phyloP scores from a whole-genome alignment of 352 stramenopile genomes.

The Phytopythium montanum region DNA sequence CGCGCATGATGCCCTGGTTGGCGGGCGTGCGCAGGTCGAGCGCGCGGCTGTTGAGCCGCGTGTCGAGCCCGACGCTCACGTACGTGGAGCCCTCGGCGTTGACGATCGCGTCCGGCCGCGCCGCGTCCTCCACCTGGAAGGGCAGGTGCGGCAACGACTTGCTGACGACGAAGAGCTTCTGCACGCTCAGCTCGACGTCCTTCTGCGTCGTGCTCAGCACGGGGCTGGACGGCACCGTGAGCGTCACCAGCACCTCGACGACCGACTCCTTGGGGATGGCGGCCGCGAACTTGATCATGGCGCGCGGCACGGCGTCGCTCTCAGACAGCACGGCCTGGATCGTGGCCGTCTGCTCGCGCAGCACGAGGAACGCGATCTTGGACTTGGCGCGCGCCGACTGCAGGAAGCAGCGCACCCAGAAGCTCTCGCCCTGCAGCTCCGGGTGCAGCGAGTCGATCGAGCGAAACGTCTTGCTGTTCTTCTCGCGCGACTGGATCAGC shows the following conservation, averaged over 20 bases:
- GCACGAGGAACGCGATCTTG: conserved; percentile 96
- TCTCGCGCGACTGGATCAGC: conserved; percentile 89
- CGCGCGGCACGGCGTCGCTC: conserved; percentile 88
- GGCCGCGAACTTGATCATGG: conserved; percentile 98
- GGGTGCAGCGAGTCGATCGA: conserved; percentile 38
- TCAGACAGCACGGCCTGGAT: conserved; percentile 92
- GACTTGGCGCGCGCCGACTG: conserved; percentile 93
- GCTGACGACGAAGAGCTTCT: conserved; percentile 94
- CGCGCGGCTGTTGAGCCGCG: conserved; percentile 94
- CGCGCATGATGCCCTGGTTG: conserved; percentile 98
- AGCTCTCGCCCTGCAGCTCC: conserved; percentile 78
- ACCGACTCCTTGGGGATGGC: conserved; percentile 95
- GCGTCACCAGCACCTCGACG: conserved; percentile 94
- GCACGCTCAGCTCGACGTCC: conserved; percentile 93
- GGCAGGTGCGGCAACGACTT: conserved; percentile 91
- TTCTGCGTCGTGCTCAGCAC: conserved; percentile 95
- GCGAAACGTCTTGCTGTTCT: conserved; percentile 71
- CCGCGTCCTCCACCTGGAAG: conserved; percentile 95
- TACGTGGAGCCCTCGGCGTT: conserved; percentile 83
- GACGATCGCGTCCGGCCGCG: conserved; percentile 82
- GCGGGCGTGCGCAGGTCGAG: conserved; percentile 98
- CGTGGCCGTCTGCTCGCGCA: conserved; percentile 95
- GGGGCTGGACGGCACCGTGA: conserved; percentile 82
- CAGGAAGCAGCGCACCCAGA: conserved; percentile 95
- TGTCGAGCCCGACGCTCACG: conserved; percentile 88